Conservation (phyloP, 78 protist species). For the Neovahlkampfia damariscottae region DNA sequence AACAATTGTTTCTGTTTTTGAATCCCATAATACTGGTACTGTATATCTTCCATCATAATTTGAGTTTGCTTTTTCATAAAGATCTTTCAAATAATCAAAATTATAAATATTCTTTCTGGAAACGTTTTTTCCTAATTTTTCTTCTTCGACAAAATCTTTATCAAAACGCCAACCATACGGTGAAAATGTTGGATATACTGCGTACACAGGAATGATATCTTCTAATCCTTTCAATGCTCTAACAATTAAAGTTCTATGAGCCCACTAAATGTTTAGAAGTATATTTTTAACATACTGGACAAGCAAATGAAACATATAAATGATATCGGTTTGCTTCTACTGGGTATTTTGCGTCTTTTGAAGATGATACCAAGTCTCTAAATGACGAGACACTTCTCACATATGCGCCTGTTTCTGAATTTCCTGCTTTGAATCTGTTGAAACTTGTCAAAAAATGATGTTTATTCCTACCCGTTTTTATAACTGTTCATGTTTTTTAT, state of each 20-base stretch:
- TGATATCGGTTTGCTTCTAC: constrained; percentile 53
- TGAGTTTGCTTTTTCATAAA: constrained; percentile 15
- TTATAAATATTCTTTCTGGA: too few species aligned
- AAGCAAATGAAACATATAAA: constrained; percentile 43
- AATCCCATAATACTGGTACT: constrained; percentile 73
- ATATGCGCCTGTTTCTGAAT: constrained; percentile 36
- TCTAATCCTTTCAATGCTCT: constrained; percentile 53
- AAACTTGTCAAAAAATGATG: too few species aligned
- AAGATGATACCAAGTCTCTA: not conserved
- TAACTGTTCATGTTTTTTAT: too few species aligned
- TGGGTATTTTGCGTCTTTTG: constrained; percentile 17
- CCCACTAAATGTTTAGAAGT: too few species aligned
- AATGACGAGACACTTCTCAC: constrained; percentile 7
- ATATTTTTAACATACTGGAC: too few species aligned
- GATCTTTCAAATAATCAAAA: constrained; percentile 16
- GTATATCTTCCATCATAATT: constrained; percentile 36
- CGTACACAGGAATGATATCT: constrained; percentile 25
- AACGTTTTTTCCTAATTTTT: too few species aligned
- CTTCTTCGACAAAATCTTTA: too few species aligned
- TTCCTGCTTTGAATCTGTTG: too few species aligned
- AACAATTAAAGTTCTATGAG: constrained; percentile 31
- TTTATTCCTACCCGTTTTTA: too few species aligned
- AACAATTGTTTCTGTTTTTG: constrained; percentile 43
- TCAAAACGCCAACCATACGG: not conserved
- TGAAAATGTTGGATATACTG: constrained; percentile 30